These are phyloP conservation scores for Vanderwaltozyma tropicalis DNA, from an alignment of 805 yeast species.

Conservation along the genomic window DNA sequence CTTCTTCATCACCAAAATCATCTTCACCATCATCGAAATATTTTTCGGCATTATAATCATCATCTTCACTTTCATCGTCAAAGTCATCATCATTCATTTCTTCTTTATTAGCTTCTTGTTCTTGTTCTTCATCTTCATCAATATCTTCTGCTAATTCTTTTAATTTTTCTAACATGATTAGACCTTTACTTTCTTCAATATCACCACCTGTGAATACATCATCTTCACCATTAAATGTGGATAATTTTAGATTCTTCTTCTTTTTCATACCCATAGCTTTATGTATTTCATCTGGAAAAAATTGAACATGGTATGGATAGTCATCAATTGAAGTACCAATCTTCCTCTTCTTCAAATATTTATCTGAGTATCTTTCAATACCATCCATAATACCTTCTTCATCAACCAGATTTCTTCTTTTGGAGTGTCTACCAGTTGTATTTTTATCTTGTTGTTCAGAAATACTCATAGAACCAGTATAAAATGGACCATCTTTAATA, in stretches of 20 bases:
- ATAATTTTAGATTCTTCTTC: slow-evolving; percentile 39
- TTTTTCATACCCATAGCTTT: slow-evolving; percentile 57
- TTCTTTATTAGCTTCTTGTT: slow-evolving; percentile 22
- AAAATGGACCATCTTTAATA: slow-evolving; percentile 59
- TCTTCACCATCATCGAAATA: slow-evolving; percentile 55
- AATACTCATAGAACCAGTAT: slow-evolving; percentile 40
- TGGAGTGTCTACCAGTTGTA: slow-evolving; percentile 8
- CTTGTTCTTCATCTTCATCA: slow-evolving; percentile 31
- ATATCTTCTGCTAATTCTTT: slow-evolving; percentile 41
- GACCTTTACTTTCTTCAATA: slow-evolving; percentile 22
- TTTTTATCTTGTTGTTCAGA: slow-evolving; percentile 20
- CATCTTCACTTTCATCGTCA: slow-evolving; percentile 46
- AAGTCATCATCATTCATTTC: slow-evolving; percentile 48
- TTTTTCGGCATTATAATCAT: slow-evolving; percentile 53
- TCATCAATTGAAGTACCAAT: slow-evolving; percentile 65
- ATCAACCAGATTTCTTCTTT: slow-evolving; percentile 22
- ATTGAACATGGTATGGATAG: slow-evolving; percentile 59
- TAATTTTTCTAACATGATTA: slow-evolving; percentile 38
- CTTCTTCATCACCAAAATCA: slow-evolving; percentile 39
- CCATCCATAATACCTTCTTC: slow-evolving; percentile 50
- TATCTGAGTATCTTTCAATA: slow-evolving; percentile 72
- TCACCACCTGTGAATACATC: slow-evolving; percentile 20
- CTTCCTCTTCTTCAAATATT: slow-evolving; percentile 58
- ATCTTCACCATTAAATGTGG: slow-evolving; percentile 24
- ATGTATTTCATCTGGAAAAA: slow-evolving; percentile 73